Conservation (phyloP, 2,329 filamentous ascomycete genomes). For the Paramyrothecium sp. region DNA sequence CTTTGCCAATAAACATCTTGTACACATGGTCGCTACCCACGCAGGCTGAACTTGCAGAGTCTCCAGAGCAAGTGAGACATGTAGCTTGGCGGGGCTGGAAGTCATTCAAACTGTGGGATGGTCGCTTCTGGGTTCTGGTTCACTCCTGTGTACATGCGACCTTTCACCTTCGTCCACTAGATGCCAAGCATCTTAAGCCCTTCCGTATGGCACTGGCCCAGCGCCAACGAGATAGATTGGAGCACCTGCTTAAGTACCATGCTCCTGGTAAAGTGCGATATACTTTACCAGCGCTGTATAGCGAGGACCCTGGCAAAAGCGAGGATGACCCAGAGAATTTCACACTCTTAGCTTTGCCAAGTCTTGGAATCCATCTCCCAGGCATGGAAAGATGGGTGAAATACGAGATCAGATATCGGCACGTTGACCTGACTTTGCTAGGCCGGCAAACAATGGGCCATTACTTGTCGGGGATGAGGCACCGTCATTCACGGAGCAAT, state of each 20-base stretch:
- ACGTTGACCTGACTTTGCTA: constrained; percentile 42
- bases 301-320: constrained; percentile 28
- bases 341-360: constrained; percentile 52
- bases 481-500: neutral
- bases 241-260: constrained; percentile 42
- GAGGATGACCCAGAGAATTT: constrained; percentile 14
- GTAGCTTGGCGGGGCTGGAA: constrained; percentile 28
- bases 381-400: constrained; percentile 46
- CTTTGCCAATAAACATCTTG: constrained; percentile 22
- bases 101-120: constrained; percentile 49
- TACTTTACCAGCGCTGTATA: constrained; percentile 55
- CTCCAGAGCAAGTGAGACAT: constrained; percentile 5
- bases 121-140: constrained; percentile 60
- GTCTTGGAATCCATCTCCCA: constrained; percentile 46
- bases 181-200: constrained; percentile 38
- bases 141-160: constrained; percentile 38
- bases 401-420: constrained; percentile 50
- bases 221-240: constrained; percentile 30
- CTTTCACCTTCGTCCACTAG: constrained; percentile 46
- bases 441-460: constrained; percentile 16
- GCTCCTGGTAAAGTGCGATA: constrained; percentile 56
- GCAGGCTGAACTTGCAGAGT: constrained; percentile 1
- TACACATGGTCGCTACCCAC: constrained; percentile 18
- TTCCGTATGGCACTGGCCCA: constrained; percentile 45
- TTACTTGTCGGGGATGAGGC: neutral